Evolutionary conservation across 208 protist species (phyloP).

Genomic region (Crithidia expoeki): DNA sequence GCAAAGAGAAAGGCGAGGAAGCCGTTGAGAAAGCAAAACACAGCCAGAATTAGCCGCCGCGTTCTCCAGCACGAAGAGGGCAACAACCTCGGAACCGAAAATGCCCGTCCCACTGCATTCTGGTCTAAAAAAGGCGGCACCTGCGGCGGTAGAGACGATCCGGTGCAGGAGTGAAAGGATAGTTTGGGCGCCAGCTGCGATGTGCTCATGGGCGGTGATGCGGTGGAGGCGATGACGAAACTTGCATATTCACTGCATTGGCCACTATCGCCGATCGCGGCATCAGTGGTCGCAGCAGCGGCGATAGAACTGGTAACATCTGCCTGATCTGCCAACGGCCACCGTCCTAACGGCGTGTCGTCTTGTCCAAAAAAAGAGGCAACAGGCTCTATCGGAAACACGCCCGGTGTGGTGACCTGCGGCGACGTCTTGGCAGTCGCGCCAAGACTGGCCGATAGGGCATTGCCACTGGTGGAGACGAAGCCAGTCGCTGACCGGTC

Average conservation of each 20-base stretch:
- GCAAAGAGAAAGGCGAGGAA: slow-evolving; percentile 42
- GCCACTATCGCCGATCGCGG: neutral
- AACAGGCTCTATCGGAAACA: neutral
- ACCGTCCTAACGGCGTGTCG: neutral
- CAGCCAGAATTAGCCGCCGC: slow-evolving; percentile 2
- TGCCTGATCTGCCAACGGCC: neutral
- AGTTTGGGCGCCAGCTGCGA: too few relatives aligned
- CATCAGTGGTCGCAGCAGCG: neutral
- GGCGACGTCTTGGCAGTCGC: neutral
- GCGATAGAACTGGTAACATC: neutral
- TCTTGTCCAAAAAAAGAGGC: neutral
- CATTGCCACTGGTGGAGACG: neutral
- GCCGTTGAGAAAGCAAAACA: slow-evolving; percentile 39
- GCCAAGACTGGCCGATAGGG: neutral
- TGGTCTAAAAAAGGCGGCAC: neutral
- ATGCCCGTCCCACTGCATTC: neutral
- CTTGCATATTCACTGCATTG: neutral
- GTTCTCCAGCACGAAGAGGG: neutral
- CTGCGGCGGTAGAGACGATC: too few relatives aligned
- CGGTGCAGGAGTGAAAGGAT: too few relatives aligned
- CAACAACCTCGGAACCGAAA: too few relatives aligned
- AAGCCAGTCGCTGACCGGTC: neutral
- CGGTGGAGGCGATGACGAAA: too few relatives aligned
- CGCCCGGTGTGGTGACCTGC: neutral
- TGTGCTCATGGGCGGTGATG: too few relatives aligned